Evolutionary conservation across 2,329 filamentous ascomycete species (phyloP).

Genomic region (Botryotinia globosa): DNA sequence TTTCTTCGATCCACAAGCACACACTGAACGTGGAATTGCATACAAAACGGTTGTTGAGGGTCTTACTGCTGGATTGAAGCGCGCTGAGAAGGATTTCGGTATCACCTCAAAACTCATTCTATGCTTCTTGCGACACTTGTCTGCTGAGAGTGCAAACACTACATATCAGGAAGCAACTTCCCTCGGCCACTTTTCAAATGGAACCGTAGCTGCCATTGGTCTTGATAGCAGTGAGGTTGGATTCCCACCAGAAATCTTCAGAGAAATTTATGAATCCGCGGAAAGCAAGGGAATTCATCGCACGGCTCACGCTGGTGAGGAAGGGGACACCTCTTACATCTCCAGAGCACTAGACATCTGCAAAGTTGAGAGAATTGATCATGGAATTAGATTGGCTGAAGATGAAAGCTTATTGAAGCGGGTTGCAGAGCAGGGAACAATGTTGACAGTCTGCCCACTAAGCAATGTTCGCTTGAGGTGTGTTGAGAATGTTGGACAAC

Average conservation of each 20-base stretch:
- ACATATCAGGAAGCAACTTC: conserved; percentile 45
- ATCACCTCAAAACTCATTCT: conserved; percentile 66
- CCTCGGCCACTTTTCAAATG: conserved; percentile 48
- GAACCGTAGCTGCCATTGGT: conserved; percentile 60
- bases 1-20: conserved; percentile 80
- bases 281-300: conserved; percentile 51
- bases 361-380: conserved; percentile 66
- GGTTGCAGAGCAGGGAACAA: conserved; percentile 54
- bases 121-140: conserved; percentile 70
- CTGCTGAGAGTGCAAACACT: conserved; percentile 53
- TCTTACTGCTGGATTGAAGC: conserved; percentile 56
- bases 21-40: conserved; percentile 59
- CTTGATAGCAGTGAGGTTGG: conserved; percentile 63
- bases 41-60: conserved; percentile 64
- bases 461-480: conserved; percentile 63
- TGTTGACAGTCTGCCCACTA: conserved; percentile 71
- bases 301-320: conserved; percentile 77
- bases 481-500: conserved; percentile 44
- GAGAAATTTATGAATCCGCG: conserved; percentile 57
- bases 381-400: conserved; percentile 65
- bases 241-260: conserved; percentile 58
- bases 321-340: conserved; percentile 67
- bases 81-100: conserved; percentile 60
- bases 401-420: conserved; percentile 57
- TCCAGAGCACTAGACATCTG: conserved; percentile 59